Conservation (phyloP, 768 basidiomycete genomes). For the Russula sp. region DNA sequence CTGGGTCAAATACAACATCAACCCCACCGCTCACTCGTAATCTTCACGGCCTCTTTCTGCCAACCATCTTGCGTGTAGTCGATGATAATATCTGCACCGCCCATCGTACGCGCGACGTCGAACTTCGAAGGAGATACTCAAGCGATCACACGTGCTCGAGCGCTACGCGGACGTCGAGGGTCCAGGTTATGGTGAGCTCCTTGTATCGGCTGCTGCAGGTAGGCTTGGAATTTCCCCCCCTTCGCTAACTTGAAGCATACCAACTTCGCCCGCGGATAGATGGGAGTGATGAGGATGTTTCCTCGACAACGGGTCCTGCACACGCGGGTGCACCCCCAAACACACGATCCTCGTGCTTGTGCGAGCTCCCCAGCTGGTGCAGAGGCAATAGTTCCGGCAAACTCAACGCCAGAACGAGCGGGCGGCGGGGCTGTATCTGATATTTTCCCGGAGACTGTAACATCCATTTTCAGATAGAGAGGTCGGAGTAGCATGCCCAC, state of each 20-base stretch:
- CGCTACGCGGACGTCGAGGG: slow-evolving; percentile 34
- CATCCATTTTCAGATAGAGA: slow-evolving; percentile 44
- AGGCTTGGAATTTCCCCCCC: slow-evolving; percentile 29
- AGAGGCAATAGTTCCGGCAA: slow-evolving; percentile 78
- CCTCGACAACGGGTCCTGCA: not conserved
- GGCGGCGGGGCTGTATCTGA: slow-evolving; percentile 74
- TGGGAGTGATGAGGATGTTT: not conserved
- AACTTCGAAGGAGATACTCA: slow-evolving; percentile 79
- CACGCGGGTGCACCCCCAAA: slow-evolving; percentile 56
- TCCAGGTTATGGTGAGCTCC: not conserved
- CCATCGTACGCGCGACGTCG: slow-evolving; percentile 62
- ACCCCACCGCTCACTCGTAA: slow-evolving; percentile 84
- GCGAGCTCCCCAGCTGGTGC: slow-evolving; percentile 72
- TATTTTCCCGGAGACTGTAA: slow-evolving; percentile 88
- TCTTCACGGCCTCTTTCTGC: slow-evolving; percentile 82
- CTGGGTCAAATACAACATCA: slow-evolving; percentile 82
- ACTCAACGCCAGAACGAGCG: slow-evolving; percentile 79
- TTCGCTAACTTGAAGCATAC: slow-evolving; percentile 90
- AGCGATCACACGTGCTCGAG: slow-evolving; percentile 94
- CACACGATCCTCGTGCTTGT: slow-evolving; percentile 77
- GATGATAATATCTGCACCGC: slow-evolving; percentile 77
- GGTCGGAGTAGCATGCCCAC: not conserved
- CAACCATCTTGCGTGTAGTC: slow-evolving; percentile 75
- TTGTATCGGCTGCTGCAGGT: too few species aligned
- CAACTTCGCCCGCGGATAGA: slow-evolving; percentile 92